Conservation (phyloP, 2,329 filamentous ascomycete species). For the Didymella keratinophila region DNA sequence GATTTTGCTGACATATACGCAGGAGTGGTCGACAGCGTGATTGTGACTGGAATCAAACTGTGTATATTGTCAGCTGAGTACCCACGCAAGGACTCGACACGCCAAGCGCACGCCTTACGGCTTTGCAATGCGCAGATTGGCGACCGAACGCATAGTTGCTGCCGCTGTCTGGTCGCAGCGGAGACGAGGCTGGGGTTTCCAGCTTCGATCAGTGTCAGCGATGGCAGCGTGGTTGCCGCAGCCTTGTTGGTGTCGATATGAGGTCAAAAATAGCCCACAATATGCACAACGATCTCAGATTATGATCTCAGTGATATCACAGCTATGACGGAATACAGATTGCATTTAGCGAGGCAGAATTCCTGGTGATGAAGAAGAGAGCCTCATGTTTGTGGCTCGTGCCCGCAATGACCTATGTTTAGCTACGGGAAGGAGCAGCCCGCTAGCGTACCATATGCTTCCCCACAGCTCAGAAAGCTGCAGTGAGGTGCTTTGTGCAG, state of each 20-base stretch:
- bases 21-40: not conserved
- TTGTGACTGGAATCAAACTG: not conserved
- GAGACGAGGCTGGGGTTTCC: not conserved
- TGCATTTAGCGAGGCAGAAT: constrained; percentile 19
- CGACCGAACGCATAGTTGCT: not conserved
- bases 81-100: not conserved
- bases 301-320: not conserved
- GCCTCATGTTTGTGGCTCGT: constrained; percentile 1
- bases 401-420: constrained; percentile 18
- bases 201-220: not conserved
- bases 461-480: constrained; percentile 6
- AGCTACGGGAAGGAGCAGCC: constrained; percentile 20
- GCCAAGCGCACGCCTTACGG: not conserved
- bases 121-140: not conserved
- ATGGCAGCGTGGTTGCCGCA: not conserved
- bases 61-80: not conserved
- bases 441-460: constrained; percentile 18
- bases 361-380: constrained; percentile 4
- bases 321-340: constrained; percentile 1
- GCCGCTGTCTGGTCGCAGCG: not conserved
- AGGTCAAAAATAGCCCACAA: not conserved
- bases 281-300: not conserved
- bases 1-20: not conserved
- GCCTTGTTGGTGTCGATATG: not conserved
- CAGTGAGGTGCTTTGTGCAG: constrained; percentile 8